Conservation (phyloP, 108 stramenopile species). For the Heterococcus sp. region DNA sequence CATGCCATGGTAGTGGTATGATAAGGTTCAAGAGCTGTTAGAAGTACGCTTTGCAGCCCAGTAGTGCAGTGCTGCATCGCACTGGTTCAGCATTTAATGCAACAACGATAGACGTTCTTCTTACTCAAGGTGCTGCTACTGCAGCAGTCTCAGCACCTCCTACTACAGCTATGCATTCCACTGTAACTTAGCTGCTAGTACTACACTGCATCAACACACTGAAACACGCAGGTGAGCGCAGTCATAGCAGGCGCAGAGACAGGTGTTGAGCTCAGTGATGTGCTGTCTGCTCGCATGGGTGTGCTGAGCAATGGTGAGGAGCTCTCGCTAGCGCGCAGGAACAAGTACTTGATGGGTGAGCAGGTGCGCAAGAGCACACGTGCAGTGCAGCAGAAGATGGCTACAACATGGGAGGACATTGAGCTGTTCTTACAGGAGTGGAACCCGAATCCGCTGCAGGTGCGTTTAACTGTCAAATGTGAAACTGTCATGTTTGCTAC, state of each 20-base stretch:
- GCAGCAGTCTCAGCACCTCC: no score
- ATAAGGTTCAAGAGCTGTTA: no score
- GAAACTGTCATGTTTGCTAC: no score
- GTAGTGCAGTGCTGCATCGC: no score
- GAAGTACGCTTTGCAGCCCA: no score
- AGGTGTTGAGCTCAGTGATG: conserved; percentile 57
- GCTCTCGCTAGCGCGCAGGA: conserved; percentile 71
- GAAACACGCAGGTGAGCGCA: neutral
- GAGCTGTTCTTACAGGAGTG: conserved; percentile 68
- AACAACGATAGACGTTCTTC: no score
- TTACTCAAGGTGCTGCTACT: no score
- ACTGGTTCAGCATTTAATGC: no score
- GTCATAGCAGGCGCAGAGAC: conserved; percentile 35
- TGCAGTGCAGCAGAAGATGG: conserved; percentile 76
- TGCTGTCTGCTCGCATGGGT: conserved; percentile 51
- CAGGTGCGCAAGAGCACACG: conserved; percentile 71
- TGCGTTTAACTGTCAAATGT: no score
- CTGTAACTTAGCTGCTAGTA: neutral
- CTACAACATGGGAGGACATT: conserved; percentile 70
- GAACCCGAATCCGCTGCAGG: conserved; percentile 7
- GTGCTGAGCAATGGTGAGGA: conserved; percentile 73
- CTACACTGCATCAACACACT: neutral
- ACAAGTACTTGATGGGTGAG: conserved; percentile 88
- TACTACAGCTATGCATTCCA: no score
- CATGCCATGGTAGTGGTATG: no score